Evolutionary conservation across 2,329 filamentous ascomycete species (phyloP), one percentile per base, ranked within the genome.

Genomic region (Ramularia endophylla): DNA sequence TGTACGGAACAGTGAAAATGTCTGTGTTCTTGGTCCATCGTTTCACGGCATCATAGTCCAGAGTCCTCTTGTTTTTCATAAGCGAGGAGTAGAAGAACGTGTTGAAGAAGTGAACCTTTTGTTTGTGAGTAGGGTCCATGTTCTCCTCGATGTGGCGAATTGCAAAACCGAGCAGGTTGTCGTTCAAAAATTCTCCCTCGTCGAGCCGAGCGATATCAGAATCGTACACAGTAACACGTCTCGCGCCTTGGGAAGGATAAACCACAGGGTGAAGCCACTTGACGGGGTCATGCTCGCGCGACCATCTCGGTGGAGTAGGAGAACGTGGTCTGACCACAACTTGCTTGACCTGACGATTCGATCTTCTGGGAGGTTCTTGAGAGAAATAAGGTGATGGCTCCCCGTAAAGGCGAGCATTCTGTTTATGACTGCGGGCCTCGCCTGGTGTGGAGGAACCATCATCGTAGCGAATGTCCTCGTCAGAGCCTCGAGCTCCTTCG

Each of bases 101-200:
- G 60, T 89, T 97, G 69, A 94, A 90, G 53, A 95, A 85, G 60
- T 94, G 87, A 3, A 94, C 79, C 1, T 77, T 73, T 2, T 73
- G 70, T 8, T 73, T 67, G 28, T 68, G 63, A 48, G 53, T 49
- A 2, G 55, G 44, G 9, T 27, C 30, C 50, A 63, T 56, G 13
- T 50, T 50, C 37, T 62, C 56, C 36, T 61, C 52, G 20, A 59
- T 51, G 31, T 47, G 61, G 44, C 83, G 80, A 41, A 95, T 71
- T 58, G 94, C 95, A 60, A 95, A 95, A 37, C 78, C 81, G 52
- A 98, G 85, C 19, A 98, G 69, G 56, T 87, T 95, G 66, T 98
- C 92, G 59, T 98, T 98, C 31, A 98, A 66, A 44, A 85, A 94
- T 53, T 95, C 78, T 9, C 81, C 85, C 48, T 94, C 85, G 46